These are phyloP conservation scores for Mortierella hygrophila DNA, from an alignment of 192 early-diverging fungal genomes.

Conservation along the genomic window DNA sequence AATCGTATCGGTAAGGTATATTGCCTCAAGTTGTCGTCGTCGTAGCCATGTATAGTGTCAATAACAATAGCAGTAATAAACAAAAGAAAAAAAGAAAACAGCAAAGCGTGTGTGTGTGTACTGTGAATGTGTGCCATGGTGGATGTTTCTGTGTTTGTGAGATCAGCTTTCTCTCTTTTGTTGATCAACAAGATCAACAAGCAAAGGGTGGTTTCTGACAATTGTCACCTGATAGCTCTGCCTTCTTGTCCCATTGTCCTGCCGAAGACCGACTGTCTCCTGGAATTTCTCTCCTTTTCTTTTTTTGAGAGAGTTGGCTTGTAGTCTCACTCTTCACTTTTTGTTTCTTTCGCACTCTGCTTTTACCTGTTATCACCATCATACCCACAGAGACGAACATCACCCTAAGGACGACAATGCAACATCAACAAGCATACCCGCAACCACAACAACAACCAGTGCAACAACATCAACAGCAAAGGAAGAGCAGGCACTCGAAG, in stretches of 20 bases:
- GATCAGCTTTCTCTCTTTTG: neutral
- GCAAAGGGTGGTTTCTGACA: too few relatives aligned
- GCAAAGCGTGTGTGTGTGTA: neutral
- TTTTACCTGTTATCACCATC: neutral
- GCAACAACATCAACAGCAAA: conserved; percentile 22
- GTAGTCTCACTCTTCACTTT: neutral
- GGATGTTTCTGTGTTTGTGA: neutral
- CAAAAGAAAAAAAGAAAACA: neutral
- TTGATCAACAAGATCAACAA: too few relatives aligned
- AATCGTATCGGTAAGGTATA: neutral
- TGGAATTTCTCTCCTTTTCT: too few relatives aligned
- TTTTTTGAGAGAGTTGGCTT: too few relatives aligned
- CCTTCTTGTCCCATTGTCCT: too few relatives aligned
- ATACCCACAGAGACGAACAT: neutral
- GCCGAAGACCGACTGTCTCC: too few relatives aligned
- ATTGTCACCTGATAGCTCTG: too few relatives aligned
- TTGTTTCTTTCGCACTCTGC: neutral
- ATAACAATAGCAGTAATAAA: neutral
- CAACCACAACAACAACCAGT: conserved; percentile 5
- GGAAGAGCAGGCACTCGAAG: conserved; percentile 15
- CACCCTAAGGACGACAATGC: neutral
- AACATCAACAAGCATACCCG: conserved; percentile 11
- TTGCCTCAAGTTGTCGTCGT: neutral
- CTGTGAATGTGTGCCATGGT: neutral
- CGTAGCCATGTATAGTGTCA: neutral